These are phyloP conservation scores for Toxoplasma gondii DNA, from an alignment of 169 alveolate genomes.

Conservation along the genomic window DNA sequence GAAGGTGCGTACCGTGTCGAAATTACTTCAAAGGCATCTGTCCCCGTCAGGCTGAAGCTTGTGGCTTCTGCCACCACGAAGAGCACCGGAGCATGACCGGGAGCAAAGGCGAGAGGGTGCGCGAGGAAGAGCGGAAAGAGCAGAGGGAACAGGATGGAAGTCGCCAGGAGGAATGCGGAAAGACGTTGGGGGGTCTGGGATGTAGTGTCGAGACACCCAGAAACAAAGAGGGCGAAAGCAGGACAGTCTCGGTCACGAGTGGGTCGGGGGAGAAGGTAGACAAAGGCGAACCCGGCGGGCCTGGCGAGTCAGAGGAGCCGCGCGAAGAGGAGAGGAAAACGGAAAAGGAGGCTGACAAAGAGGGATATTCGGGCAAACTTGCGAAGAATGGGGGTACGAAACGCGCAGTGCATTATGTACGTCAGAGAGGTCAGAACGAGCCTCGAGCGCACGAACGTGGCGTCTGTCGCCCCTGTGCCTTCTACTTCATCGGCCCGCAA, in stretches of 20 bases:
- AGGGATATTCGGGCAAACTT: not conserved
- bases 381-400: not conserved
- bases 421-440: constrained; percentile 5
- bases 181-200: too few relatives aligned
- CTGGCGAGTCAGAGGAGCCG: too few relatives aligned
- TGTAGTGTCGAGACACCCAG: too few relatives aligned
- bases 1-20: constrained; percentile 27
- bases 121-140: not conserved
- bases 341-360: not conserved
- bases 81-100: not conserved
- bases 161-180: too few relatives aligned
- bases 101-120: not conserved
- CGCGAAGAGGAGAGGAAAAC: not conserved
- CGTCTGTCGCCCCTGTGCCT: constrained; percentile 10
- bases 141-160: too few relatives aligned
- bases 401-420: not conserved
- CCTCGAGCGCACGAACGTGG: constrained; percentile 14
- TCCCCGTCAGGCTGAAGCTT: not conserved
- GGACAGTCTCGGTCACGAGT: too few relatives aligned
- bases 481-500: constrained; percentile 10
- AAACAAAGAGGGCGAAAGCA: too few relatives aligned
- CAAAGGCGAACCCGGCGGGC: too few relatives aligned
- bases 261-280: too few relatives aligned
- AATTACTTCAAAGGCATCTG: not conserved
- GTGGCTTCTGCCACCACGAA: constrained; percentile 30